A percentile compares a stretch with the other conserved stretches of the same genome.
These are phyloP conservation scores for Thermothielavioides terrestris DNA, from an alignment of 495 filamentous ascomycete species.

Conservation along the genomic window DNA sequence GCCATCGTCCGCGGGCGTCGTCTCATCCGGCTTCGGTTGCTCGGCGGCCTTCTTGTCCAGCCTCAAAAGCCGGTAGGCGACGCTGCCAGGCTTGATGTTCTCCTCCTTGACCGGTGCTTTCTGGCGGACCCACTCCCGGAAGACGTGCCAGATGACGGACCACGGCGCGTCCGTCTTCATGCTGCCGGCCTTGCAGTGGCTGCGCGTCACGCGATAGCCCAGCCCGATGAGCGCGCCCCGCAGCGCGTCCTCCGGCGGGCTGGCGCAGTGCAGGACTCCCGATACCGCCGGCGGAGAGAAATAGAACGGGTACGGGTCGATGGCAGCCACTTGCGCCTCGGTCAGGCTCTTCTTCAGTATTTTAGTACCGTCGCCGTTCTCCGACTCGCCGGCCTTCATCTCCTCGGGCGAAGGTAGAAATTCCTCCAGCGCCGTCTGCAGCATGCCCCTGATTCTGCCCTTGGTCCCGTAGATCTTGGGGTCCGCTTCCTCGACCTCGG, in stretches of 20 bases:
- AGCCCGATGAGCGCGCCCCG: constrained; percentile 70
- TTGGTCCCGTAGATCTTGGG: constrained; percentile 65
- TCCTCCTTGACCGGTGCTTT: constrained; percentile 62
- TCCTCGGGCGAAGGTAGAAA: constrained; percentile 30
- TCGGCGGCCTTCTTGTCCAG: constrained; percentile 23
- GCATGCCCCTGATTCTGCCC: constrained; percentile 80
- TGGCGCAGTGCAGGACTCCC: constrained; percentile 65
- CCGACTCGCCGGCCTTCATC: constrained; percentile 1
- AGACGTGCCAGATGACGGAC: constrained; percentile 83
- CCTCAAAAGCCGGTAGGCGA: constrained; percentile 55
- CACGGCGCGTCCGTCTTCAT: constrained; percentile 88
- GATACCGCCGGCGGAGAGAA: constrained; percentile 65
- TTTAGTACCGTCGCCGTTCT: constrained; percentile 16
- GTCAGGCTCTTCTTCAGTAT: constrained; percentile 23
- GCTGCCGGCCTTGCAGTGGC: constrained; percentile 78
- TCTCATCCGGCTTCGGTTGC: not conserved
- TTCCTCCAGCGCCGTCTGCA: constrained; percentile 79
- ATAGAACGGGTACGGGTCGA: constrained; percentile 76
- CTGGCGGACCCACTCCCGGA: constrained; percentile 82
- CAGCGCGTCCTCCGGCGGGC: constrained; percentile 61
- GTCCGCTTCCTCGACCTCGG: constrained; percentile 52
- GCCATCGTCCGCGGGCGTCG: not conserved
- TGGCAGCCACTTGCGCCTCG: constrained; percentile 44
- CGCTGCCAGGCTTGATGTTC: constrained; percentile 55
- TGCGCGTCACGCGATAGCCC: constrained; percentile 73